Percentiles rank a stretch among this genome's conserved stretches.
These are phyloP conservation scores for Elsinoe australis DNA, from an alignment of 2,329 filamentous ascomycete genomes.

Conservation along the genomic window DNA sequence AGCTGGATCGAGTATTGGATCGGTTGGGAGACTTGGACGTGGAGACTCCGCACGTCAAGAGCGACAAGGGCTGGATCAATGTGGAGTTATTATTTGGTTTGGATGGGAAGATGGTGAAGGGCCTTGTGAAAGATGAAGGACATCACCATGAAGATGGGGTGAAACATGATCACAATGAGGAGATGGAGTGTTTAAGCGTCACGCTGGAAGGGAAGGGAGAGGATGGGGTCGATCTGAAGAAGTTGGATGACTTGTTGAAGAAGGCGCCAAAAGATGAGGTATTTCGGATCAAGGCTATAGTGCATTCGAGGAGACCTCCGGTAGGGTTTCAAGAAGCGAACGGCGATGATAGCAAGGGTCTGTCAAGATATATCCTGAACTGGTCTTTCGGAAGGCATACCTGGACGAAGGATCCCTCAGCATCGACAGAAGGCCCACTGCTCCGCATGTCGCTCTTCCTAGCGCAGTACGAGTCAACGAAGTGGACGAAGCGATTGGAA, in stretches of 20 bases:
- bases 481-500: conserved; percentile 69
- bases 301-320: conserved; percentile 41
- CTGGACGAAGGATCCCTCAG: conserved; percentile 56
- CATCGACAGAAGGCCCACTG: conserved; percentile 30
- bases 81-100: conserved; percentile 78
- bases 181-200: conserved; percentile 89
- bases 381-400: conserved; percentile 98
- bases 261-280: conserved; percentile 84
- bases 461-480: conserved; percentile 63
- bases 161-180: conserved; percentile 59
- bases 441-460: conserved; percentile 70
- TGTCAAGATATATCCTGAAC: conserved; percentile 74
- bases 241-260: conserved; percentile 60
- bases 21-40: conserved; percentile 72
- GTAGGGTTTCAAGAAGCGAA: conserved; percentile 20
- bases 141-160: conserved; percentile 26
- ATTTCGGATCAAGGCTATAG: conserved; percentile 80
- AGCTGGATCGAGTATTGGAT: conserved; percentile 71
- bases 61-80: conserved; percentile 67
- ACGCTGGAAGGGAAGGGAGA: conserved; percentile 43
- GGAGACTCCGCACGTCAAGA: conserved; percentile 72
- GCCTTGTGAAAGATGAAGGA: conserved; percentile 33
- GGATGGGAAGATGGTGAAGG: conserved; percentile 66
- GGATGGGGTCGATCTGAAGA: conserved; percentile 47
- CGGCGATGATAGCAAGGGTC: conserved; percentile 28